Evolutionary conservation across 108 stramenopile genomes (phyloP), one percentile per base, ranked within the genome.

Genomic region (Stephanodiscus triporus): DNA sequence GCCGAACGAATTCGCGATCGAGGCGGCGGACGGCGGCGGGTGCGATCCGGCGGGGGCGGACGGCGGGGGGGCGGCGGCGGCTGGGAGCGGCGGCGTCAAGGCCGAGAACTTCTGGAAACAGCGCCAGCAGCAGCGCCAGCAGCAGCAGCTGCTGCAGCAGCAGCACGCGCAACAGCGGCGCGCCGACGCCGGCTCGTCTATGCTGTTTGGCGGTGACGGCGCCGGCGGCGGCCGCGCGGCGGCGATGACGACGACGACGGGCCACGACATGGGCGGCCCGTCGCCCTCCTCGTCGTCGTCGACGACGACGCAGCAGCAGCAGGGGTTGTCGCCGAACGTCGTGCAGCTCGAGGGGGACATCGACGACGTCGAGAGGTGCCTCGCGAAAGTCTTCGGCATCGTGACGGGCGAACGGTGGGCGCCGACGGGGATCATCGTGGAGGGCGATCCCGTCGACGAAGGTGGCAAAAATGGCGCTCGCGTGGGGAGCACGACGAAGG

Each of bases 261-360:
- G n/a, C 10, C 14, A 14, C 14, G 6, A 13, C 10, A 7, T 8
- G 4, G 10, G 26, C 45, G 59, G 20, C 2, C 16, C 24, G 9
- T 24, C 9, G 19, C 29, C 26, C 9, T 53, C 48, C 26, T 50
- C 11, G 4, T n/a, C 49, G 45, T 40, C 63, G 62, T 22, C 63
- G 63, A 14, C 22, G 42, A 34, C 34, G 48, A 48, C 45, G 26
- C 48, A 23, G 29, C 22, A 48, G 40, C 45, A 58, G 68, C 40
- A 67, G 22, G 19, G 38, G 24, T 24, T 34, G n/a, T 10, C 7
- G 37, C 1, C 43, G 1, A 75, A 83, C 37, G 42, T 83, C 64
- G 68, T 83, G 56, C 82, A 83, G 43, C 61, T 83, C 29, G 82
- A 83, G 55, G 82, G 82, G 23, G 63, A 69, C 24, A 57, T 78